phyloP scores from a whole-genome alignment of 169 alveolate species.

The Eimeria sp. region DNA sequence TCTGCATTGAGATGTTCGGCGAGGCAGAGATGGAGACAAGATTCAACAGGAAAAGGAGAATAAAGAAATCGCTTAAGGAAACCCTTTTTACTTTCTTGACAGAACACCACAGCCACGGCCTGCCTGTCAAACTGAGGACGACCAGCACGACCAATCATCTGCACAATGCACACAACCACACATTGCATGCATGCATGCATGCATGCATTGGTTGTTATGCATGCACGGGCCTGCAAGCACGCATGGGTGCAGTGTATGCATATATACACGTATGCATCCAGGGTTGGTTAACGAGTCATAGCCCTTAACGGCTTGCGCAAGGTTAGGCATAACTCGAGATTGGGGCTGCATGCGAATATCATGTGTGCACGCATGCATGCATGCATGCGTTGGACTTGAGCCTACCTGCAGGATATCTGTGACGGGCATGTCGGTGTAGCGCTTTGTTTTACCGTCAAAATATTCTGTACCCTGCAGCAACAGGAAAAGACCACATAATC shows the following conservation, averaged over 20 bases:
- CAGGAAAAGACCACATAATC: neutral
- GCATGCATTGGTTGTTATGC: constrained; percentile 21
- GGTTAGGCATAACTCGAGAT: too few species aligned
- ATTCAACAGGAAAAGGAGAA: constrained; percentile 99
- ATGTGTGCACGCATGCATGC: constrained; percentile 16
- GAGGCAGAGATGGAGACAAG: constrained; percentile 94
- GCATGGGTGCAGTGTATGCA: neutral
- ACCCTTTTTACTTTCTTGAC: constrained; percentile 97
- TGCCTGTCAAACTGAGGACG: constrained; percentile 98
- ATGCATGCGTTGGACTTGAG: neutral
- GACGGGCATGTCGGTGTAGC: constrained; percentile 97
- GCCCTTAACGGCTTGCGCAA: too few species aligned
- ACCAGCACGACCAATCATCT: constrained; percentile 99
- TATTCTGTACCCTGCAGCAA: constrained; percentile 95
- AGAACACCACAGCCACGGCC: constrained; percentile 98
- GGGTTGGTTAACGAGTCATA: neutral
- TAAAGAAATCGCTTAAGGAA: constrained; percentile 98
- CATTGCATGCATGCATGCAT: constrained; percentile 56
- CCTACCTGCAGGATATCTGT: constrained; percentile 93
- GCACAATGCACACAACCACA: constrained; percentile 52
- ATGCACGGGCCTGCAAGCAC: neutral
- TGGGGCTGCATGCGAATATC: neutral
- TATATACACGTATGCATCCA: neutral
- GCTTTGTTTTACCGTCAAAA: constrained; percentile 94
- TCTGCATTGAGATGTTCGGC: constrained; percentile 99